Percentiles rank a stretch among this genome's conserved stretches.
Evolutionary conservation across 1,139 yeast species (phyloP).

Genomic region (Nadsonia starkeyi-henricii): DNA sequence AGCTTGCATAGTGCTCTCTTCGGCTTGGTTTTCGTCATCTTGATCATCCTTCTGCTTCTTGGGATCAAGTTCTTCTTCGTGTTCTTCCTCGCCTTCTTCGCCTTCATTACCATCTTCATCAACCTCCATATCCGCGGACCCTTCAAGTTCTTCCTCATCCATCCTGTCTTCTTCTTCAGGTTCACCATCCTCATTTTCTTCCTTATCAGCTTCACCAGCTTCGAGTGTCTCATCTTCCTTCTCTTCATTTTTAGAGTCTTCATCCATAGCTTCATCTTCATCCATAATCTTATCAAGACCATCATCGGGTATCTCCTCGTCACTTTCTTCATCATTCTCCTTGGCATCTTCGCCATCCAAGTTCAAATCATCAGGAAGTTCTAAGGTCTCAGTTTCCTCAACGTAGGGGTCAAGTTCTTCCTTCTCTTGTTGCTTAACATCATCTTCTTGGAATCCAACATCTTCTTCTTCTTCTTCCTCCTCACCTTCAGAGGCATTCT

Average conservation of each 20-base stretch:
- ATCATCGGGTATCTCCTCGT: slow-evolving; percentile 18
- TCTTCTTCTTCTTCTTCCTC: slow-evolving; percentile 23
- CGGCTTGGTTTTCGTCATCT: slow-evolving; percentile 52
- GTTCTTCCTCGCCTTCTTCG: slow-evolving; percentile 47
- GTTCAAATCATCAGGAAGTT: slow-evolving; percentile 22
- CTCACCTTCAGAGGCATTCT: slow-evolving; percentile 18
- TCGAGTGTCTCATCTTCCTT: slow-evolving; percentile 59
- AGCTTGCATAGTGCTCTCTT: slow-evolving; percentile 35
- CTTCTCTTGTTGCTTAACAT: slow-evolving; percentile 47
- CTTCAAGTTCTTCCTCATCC: slow-evolving; percentile 37
- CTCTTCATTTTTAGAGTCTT: slow-evolving; percentile 74
- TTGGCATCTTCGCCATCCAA: slow-evolving; percentile 25
- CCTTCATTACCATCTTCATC: slow-evolving; percentile 19
- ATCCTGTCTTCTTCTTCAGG: slow-evolving; percentile 50
- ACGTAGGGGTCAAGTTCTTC: slow-evolving; percentile 30
- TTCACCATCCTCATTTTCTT: slow-evolving; percentile 18
- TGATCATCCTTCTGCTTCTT: slow-evolving; percentile 68
- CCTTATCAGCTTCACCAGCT: slow-evolving; percentile 36
- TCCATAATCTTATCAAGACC: slow-evolving; percentile 20
- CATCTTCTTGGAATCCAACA: slow-evolving; percentile 30
- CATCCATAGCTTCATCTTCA: slow-evolving; percentile 29
- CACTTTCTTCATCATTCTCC: slow-evolving; percentile 18
- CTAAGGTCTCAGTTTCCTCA: slow-evolving; percentile 25
- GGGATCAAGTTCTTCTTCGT: slow-evolving; percentile 58
- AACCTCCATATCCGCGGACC: slow-evolving; percentile 50